Conservation (phyloP, 352 stramenopile species). For the Thalassiosira delicatula region DNA sequence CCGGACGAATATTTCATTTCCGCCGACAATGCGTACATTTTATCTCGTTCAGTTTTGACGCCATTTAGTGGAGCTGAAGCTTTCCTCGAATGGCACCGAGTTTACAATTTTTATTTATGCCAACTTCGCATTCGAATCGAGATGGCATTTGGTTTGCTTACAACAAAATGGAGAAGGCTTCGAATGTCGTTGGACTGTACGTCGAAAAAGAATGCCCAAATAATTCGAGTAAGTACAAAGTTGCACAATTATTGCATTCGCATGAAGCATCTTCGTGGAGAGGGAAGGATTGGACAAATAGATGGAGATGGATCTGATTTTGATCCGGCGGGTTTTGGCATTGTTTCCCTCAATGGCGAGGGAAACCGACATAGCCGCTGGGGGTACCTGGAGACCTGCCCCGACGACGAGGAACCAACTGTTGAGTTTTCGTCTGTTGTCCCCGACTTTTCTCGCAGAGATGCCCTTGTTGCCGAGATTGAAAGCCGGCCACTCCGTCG, state of each 20-base stretch:
- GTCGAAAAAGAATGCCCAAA: slow-evolving; percentile 11
- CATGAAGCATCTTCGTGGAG: background rate
- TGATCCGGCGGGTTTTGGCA: too few relatives aligned
- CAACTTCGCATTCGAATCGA: slow-evolving; percentile 74
- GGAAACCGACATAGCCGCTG: too few relatives aligned
- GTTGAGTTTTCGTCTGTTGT: too few relatives aligned
- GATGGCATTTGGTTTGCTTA: slow-evolving; percentile 64
- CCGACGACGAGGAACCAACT: too few relatives aligned
- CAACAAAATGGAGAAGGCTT: slow-evolving; percentile 20
- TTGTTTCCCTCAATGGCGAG: too few relatives aligned
- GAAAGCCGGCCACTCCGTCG: too few relatives aligned
- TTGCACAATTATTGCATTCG: slow-evolving; percentile 28
- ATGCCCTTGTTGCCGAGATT: too few relatives aligned
- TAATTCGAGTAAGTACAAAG: slow-evolving; percentile 19
- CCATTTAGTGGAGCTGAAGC: background rate
- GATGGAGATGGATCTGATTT: too few relatives aligned
- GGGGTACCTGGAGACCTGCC: too few relatives aligned
- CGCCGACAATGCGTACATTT: slow-evolving; percentile 6
- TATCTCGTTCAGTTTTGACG: slow-evolving; percentile 11
- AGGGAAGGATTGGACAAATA: background rate
- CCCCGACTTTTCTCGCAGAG: too few relatives aligned
- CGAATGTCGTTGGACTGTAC: background rate
- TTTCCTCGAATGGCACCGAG: background rate
- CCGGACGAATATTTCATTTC: slow-evolving; percentile 12
- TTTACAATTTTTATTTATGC: slow-evolving; percentile 67